A percentile compares a stretch with the other conserved stretches of the same genome.
phyloP scores from a whole-genome alignment of 805 yeast genomes.

The Candida boleticola region DNA sequence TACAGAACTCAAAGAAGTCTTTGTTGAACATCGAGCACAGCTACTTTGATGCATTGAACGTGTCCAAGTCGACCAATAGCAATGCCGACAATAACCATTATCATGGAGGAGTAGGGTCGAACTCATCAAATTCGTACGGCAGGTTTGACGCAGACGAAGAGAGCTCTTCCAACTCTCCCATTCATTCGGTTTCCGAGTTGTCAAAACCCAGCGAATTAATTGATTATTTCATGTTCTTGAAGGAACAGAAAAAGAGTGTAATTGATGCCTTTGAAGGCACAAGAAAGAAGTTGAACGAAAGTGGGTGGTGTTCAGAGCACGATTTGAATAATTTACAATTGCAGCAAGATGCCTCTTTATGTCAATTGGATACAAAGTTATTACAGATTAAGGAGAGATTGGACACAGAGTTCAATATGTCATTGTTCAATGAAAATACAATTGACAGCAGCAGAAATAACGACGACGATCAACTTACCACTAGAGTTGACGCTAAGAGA shows the following conservation, averaged over 20 bases:
- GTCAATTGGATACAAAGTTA: conserved; percentile 38
- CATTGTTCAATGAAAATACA: conserved; percentile 15
- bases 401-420: conserved; percentile 25
- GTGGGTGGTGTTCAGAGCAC: conserved; percentile 44
- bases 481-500: neutral
- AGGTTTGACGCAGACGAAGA: neutral
- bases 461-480: neutral
- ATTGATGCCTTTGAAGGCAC: conserved; percentile 34
- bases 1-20: conserved; percentile 24
- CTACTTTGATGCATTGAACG: conserved; percentile 27
- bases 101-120: neutral
- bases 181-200: conserved; percentile 19
- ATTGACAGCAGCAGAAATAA: neutral
- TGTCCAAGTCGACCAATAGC: conserved; percentile 1
- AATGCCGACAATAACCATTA: neutral
- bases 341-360: conserved; percentile 35
- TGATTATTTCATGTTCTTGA: conserved; percentile 31
- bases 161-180: neutral
- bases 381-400: conserved; percentile 36
- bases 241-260: conserved; percentile 31
- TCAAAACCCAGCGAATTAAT: conserved; percentile 22
- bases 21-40: conserved; percentile 32
- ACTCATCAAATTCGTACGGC: neutral
- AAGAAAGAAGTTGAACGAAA: conserved; percentile 25
- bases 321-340: conserved; percentile 39